Conservation (phyloP, 306 rosid species). For the Prosopis cineraria region DNA sequence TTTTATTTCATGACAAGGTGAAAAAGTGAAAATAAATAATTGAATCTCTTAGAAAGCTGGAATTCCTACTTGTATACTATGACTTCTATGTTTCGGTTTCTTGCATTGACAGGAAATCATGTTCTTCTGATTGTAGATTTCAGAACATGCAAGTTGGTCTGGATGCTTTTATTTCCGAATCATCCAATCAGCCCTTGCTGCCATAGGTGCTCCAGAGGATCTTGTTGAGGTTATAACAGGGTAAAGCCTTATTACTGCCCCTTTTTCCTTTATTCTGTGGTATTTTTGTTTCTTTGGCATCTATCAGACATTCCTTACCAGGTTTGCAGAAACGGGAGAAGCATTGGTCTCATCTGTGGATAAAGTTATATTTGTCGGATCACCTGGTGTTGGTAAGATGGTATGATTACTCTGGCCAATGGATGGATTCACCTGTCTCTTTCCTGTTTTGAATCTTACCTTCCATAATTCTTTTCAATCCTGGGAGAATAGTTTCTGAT, state of each 20-base stretch:
- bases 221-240: constrained; percentile 93
- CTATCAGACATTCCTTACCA: constrained; percentile 44
- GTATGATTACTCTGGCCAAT: constrained; percentile 59
- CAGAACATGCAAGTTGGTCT: constrained; percentile 99
- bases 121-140: constrained; percentile 61
- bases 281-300: constrained; percentile 31
- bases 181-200: constrained; percentile 98
- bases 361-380: constrained; percentile 93
- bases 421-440: constrained; percentile 17
- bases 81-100: constrained; percentile 17
- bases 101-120: constrained; percentile 36
- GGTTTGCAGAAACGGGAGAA: constrained; percentile 97
- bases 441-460: constrained; percentile 20
- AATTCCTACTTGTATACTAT: background rate
- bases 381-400: constrained; percentile 96
- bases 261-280: constrained; percentile 11
- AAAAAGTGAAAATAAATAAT: background rate
- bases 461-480: constrained; percentile 24
- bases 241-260: constrained; percentile 48
- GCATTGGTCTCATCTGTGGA: constrained; percentile 92
- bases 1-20: constrained; percentile 4
- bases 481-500: constrained; percentile 7
- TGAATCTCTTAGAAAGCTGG: constrained; percentile 26
- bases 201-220: constrained; percentile 97
- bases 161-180: constrained; percentile 93